These are phyloP conservation scores for Malus orientalis DNA, from an alignment of 306 rosid genomes.

Conservation along the genomic window DNA sequence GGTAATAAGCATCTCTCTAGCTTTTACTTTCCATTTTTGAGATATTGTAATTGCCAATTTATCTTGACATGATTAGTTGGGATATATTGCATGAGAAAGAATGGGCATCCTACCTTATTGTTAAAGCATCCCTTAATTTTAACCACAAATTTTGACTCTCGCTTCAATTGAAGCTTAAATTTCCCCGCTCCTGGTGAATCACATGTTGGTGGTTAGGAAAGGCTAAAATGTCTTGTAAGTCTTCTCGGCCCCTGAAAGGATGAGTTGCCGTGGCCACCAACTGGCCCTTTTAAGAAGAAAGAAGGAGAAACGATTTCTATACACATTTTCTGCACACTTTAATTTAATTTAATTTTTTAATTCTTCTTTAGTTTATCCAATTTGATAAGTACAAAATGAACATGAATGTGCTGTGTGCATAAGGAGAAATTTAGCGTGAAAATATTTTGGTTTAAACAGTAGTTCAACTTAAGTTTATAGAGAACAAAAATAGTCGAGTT, in stretches of 20 bases:
- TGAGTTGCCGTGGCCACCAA: too few species aligned
- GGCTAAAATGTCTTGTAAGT: too few species aligned
- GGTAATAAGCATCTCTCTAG: not conserved
- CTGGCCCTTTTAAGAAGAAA: too few species aligned
- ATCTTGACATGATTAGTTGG: not conserved
- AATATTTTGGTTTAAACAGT: not conserved
- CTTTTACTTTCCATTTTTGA: not conserved
- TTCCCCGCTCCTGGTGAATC: not conserved
- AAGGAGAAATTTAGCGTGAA: not conserved
- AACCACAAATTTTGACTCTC: not conserved
- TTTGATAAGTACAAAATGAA: not conserved
- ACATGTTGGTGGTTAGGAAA: accelerated
- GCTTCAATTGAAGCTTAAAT: not conserved
- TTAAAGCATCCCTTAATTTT: not conserved
- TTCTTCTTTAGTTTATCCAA: not conserved
- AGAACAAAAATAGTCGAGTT: not conserved
- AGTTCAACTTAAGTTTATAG: not conserved
- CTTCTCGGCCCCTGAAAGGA: accelerated
- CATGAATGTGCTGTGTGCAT: not conserved
- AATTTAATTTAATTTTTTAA: too few species aligned
- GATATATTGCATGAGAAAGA: not conserved
- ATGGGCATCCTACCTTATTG: not conserved
- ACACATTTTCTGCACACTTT: not conserved
- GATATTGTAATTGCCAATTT: not conserved
- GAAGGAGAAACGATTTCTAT: not conserved